Percentiles rank a stretch among this genome's conserved stretches.
Evolutionary conservation across 495 filamentous ascomycete species (phyloP).

Genomic region (Oidiodendron maius): DNA sequence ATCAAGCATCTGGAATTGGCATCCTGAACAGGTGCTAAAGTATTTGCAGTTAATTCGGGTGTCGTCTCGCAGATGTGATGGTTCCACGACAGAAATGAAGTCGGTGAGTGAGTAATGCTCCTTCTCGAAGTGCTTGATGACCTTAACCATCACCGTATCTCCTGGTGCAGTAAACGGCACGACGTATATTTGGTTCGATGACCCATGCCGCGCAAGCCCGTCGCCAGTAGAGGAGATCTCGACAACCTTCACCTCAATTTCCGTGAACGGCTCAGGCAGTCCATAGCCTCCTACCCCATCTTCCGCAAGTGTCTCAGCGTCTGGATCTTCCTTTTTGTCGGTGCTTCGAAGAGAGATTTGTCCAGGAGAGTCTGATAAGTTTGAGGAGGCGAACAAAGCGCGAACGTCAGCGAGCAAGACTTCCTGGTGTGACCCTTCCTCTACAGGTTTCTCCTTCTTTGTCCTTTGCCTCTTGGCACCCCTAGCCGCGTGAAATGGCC

Average conservation of each 20-base stretch:
- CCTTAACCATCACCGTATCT: conserved; percentile 71
- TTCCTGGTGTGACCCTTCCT: conserved; percentile 61
- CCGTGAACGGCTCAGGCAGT: conserved; percentile 63
- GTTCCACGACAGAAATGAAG: conserved; percentile 67
- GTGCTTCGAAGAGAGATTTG: background rate
- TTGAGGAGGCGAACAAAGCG: conserved; percentile 50
- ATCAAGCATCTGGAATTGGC: conserved; percentile 95
- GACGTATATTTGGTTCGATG: conserved; percentile 70
- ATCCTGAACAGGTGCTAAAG: conserved; percentile 82
- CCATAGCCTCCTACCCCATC: background rate
- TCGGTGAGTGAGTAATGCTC: conserved; percentile 68
- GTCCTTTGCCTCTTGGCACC: conserved; percentile 34
- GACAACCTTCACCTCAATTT: conserved; percentile 71
- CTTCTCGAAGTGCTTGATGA: conserved; percentile 58
- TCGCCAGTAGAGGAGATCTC: conserved; percentile 87
- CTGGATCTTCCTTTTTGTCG: conserved; percentile 20
- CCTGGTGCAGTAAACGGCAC: conserved; percentile 87
- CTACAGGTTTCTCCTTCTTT: conserved; percentile 47
- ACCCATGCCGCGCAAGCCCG: conserved; percentile 63
- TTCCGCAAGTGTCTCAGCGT: conserved; percentile 7
- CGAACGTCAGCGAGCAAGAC: conserved; percentile 68
- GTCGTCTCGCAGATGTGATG: conserved; percentile 74
- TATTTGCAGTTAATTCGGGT: conserved; percentile 72
- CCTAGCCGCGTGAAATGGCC: conserved; percentile 16
- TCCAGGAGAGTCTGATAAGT: conserved; percentile 26